A percentile compares a stretch with the other conserved stretches of the same genome.
Conservation (phyloP, 2,329 filamentous ascomycete genomes). For the Ramularia endophylla region DNA sequence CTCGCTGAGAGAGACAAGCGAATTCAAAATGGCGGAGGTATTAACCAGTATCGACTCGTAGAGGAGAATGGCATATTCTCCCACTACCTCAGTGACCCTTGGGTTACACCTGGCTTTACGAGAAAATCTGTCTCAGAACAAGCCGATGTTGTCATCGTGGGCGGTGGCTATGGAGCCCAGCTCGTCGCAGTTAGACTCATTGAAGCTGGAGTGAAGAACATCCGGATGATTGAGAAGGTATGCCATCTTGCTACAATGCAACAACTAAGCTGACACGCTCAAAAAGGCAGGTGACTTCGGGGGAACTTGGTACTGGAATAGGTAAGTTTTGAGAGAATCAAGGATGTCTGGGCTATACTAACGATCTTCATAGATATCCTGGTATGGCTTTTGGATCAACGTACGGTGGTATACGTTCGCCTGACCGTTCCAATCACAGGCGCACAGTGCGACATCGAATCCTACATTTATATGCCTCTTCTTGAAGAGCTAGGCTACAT, state of each 20-base stretch:
- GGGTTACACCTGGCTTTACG: conserved; percentile 12
- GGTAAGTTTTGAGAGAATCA: no score
- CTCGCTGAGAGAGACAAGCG: conserved; percentile 17
- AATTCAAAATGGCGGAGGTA: conserved; percentile 14
- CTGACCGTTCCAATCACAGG: conserved; percentile 37
- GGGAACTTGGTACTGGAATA: conserved; percentile 40
- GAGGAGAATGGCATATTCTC: conserved; percentile 16
- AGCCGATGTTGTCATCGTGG: conserved; percentile 17
- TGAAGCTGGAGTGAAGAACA: conserved; percentile 18
- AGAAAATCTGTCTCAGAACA: conserved; percentile 15
- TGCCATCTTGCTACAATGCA: neutral
- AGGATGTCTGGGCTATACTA: no score
- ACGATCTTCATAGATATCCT: no score
- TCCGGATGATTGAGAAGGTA: conserved; percentile 18
- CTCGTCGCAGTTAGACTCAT: conserved; percentile 17
- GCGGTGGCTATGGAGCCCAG: conserved; percentile 20
- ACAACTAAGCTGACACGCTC: neutral
- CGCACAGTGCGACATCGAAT: conserved; percentile 44
- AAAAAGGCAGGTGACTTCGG: conserved; percentile 28
- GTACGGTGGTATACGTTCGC: conserved; percentile 27
- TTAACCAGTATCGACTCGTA: conserved; percentile 18
- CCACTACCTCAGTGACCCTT: conserved; percentile 16
- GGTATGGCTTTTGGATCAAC: neutral
- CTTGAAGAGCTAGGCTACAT: conserved; percentile 40
- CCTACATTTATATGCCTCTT: conserved; percentile 41